phyloP scores from a whole-genome alignment of 1,284 basidiomycete genomes.

The Melampsora abietis-canadensis region DNA sequence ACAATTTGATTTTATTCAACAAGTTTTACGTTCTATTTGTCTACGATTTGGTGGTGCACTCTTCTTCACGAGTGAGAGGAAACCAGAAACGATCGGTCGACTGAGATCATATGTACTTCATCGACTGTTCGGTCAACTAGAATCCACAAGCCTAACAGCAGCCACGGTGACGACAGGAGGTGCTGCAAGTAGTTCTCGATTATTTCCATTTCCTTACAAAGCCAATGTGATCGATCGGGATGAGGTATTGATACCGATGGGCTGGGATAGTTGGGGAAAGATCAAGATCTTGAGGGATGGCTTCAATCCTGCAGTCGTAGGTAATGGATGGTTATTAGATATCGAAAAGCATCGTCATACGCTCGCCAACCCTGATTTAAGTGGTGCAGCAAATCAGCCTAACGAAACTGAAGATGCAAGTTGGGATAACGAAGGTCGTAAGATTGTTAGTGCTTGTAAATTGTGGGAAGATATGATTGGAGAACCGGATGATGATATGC shows the following conservation, averaged over 20 bases:
- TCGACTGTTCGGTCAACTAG: constrained; percentile 63
- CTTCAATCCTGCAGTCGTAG: constrained; percentile 78
- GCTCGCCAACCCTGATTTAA: constrained; percentile 58
- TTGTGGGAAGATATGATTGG: constrained; percentile 44
- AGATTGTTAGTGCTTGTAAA: constrained; percentile 28
- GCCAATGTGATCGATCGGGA: constrained; percentile 91
- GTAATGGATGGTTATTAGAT: constrained; percentile 71
- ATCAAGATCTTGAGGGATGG: constrained; percentile 84
- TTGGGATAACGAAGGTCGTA: constrained; percentile 59
- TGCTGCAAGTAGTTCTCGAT: constrained; percentile 57
- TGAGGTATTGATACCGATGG: constrained; percentile 82
- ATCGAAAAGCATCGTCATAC: constrained; percentile 43
- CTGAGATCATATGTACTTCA: constrained; percentile 85
- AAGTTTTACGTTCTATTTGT: constrained; percentile 84
- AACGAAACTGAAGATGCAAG: constrained; percentile 60
- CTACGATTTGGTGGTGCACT: constrained; percentile 90
- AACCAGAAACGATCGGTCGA: constrained; percentile 71
- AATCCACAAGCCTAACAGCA: constrained; percentile 54
- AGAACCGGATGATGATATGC: constrained; percentile 38
- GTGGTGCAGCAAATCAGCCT: constrained; percentile 68
- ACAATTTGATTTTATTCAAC: constrained; percentile 90
- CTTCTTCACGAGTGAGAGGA: constrained; percentile 78
- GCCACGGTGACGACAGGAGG: constrained; percentile 21
- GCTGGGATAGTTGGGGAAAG: constrained; percentile 98
- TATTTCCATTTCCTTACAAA: constrained; percentile 79